Evolutionary conservation across 169 alveolate genomes (phyloP).

Genomic region (Plasmodium falciparum): DNA sequence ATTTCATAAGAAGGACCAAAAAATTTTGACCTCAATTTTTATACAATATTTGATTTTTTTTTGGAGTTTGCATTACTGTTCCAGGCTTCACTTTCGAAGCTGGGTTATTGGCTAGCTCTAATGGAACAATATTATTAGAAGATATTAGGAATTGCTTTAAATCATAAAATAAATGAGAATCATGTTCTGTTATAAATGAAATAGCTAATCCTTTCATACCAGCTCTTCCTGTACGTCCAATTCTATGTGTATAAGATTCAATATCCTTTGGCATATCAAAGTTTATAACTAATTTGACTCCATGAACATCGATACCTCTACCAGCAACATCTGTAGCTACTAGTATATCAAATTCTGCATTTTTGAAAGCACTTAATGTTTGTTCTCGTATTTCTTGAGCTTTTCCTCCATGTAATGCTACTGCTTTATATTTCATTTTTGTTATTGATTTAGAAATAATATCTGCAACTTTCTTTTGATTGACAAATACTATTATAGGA

Average conservation of each 20-base stretch:
- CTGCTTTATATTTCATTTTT: constrained; percentile 85
- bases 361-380: constrained; percentile 92
- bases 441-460: constrained; percentile 87
- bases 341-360: constrained; percentile 93
- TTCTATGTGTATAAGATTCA: constrained; percentile 95
- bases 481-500: constrained; percentile 96
- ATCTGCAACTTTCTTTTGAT: constrained; percentile 95
- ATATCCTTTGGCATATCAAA: constrained; percentile 98
- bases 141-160: constrained; percentile 91
- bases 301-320: constrained; percentile 98
- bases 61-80: constrained; percentile 49
- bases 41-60: constrained; percentile 35
- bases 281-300: constrained; percentile 96
- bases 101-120: constrained; percentile 91
- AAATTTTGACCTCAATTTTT: background rate
- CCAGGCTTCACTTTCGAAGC: constrained; percentile 91
- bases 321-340: constrained; percentile 99
- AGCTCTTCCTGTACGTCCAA: constrained; percentile 99
- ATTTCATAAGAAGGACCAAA: background rate
- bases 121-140: constrained; percentile 93
- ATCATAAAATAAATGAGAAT: constrained; percentile 92
- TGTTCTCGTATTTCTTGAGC: constrained; percentile 95
- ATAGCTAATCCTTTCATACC: constrained; percentile 98
- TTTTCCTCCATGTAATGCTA: constrained; percentile 95
- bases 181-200: constrained; percentile 95